A percentile compares a stretch with the other conserved stretches of the same genome.
Conservation (phyloP, 2,329 filamentous ascomycete species). For the Sporothrix euskadiensis region DNA sequence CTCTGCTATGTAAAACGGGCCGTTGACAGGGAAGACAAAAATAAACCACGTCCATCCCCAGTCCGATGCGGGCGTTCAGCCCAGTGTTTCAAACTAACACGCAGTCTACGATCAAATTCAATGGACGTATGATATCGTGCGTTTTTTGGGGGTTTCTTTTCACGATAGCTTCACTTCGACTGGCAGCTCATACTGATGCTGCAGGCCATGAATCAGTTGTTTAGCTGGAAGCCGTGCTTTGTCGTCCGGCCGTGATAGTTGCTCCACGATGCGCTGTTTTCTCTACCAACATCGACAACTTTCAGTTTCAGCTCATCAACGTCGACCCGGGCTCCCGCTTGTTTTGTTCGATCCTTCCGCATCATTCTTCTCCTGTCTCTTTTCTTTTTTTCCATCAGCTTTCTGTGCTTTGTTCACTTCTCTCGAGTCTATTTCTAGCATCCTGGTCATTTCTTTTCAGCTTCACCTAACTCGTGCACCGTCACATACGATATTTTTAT, state of each 20-base stretch:
- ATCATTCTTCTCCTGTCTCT: not conserved
- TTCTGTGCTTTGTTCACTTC: not conserved
- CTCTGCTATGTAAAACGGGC: not conserved
- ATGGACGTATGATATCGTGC: not conserved
- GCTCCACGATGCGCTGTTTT: not conserved
- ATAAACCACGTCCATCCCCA: not conserved
- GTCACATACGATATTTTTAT: not conserved
- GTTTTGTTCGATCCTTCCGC: not conserved
- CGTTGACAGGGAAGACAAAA: slow-evolving; percentile 16
- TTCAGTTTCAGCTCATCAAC: not conserved
- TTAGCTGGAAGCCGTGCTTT: not conserved
- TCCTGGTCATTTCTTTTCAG: not conserved
- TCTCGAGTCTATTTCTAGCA: not conserved
- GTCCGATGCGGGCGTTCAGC: not conserved
- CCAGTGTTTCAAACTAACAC: slow-evolving; percentile 12
- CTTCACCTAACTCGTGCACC: not conserved
- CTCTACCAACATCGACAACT: not conserved
- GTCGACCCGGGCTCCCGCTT: not conserved
- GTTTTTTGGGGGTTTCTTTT: too few relatives aligned
- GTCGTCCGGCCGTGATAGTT: not conserved
- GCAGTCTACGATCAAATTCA: not conserved
- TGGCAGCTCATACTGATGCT: not conserved
- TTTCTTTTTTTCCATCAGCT: not conserved
- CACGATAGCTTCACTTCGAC: not conserved
- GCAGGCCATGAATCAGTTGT: not conserved